Evolutionary conservation across 2,329 filamentous ascomycete genomes (phyloP).

Genomic region (Ophidiomyces ophidiicola): DNA sequence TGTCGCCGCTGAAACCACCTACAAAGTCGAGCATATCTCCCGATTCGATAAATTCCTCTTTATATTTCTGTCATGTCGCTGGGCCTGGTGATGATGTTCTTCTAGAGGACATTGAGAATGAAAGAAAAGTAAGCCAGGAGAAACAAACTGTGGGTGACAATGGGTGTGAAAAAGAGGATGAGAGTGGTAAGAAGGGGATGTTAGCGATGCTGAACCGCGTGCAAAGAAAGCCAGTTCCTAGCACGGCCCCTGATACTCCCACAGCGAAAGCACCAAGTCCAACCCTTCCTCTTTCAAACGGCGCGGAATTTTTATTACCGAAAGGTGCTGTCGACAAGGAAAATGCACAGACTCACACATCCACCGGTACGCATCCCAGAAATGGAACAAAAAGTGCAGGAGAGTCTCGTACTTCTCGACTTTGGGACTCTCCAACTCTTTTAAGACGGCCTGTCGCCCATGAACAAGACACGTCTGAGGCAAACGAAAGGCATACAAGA

Average conservation of each 20-base stretch:
- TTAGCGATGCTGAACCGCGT: conserved; percentile 25
- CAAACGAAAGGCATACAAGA: conserved; percentile 1
- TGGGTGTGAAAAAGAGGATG: neutral
- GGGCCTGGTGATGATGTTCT: conserved; percentile 44
- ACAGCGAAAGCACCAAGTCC: neutral
- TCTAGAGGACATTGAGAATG: conserved; percentile 29
- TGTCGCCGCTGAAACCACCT: conserved; percentile 80
- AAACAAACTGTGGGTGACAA: no score
- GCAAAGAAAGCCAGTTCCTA: conserved; percentile 29
- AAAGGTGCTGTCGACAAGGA: no score
- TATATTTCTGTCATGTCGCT: conserved; percentile 84
- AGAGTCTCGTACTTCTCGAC: neutral
- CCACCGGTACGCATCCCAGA: neutral
- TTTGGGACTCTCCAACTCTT: conserved; percentile 5
- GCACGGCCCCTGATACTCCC: conserved; percentile 11
- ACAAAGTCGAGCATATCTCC: conserved; percentile 70
- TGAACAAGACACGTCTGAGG: no score
- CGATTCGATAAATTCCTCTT: conserved; percentile 71
- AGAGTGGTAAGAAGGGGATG: conserved; percentile 13
- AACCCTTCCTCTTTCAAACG: neutral
- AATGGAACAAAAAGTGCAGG: neutral
- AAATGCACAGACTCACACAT: no score
- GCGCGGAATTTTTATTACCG: no score
- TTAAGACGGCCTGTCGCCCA: conserved; percentile 9
- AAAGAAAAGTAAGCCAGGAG: conserved; percentile 16